These are phyloP conservation scores for Rhizopogon vesiculosus DNA, from an alignment of 768 basidiomycete genomes.

Conservation along the genomic window DNA sequence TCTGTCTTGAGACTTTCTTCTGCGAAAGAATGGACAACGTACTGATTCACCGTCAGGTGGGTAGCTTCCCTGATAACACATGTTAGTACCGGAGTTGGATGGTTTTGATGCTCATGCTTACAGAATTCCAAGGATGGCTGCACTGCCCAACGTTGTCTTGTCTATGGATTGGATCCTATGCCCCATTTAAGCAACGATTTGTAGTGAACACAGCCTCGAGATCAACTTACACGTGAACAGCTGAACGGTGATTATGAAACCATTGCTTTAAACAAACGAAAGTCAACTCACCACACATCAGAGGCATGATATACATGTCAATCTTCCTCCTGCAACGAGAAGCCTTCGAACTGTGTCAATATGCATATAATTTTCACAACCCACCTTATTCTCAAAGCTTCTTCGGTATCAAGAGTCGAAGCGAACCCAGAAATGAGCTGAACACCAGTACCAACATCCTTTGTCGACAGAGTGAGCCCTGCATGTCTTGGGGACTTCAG, in stretches of 20 bases:
- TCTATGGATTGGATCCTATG: conserved; percentile 33
- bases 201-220: background rate
- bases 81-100: background rate
- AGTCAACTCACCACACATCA: conserved; percentile 55
- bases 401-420: conserved; percentile 38
- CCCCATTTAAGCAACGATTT: background rate
- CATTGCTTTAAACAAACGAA: background rate
- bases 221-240: conserved; percentile 40
- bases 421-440: conserved; percentile 39
- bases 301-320: conserved; percentile 53
- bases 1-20: background rate
- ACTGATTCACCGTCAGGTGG: conserved; percentile 59
- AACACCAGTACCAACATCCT: conserved; percentile 49
- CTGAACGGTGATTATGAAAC: conserved; percentile 29
- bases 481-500: conserved; percentile 25
- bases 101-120: conserved; percentile 18
- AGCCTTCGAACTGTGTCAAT: background rate
- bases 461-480: conserved; percentile 7
- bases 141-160: too few species aligned
- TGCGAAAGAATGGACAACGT: conserved; percentile 10
- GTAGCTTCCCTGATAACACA: conserved; percentile 41
- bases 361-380: conserved; percentile 4
- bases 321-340: conserved; percentile 41
- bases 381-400: conserved; percentile 44
- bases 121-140: conserved; percentile 19